Conservation (phyloP, 2,329 filamentous ascomycete species). For the Metarhizium humberi region DNA sequence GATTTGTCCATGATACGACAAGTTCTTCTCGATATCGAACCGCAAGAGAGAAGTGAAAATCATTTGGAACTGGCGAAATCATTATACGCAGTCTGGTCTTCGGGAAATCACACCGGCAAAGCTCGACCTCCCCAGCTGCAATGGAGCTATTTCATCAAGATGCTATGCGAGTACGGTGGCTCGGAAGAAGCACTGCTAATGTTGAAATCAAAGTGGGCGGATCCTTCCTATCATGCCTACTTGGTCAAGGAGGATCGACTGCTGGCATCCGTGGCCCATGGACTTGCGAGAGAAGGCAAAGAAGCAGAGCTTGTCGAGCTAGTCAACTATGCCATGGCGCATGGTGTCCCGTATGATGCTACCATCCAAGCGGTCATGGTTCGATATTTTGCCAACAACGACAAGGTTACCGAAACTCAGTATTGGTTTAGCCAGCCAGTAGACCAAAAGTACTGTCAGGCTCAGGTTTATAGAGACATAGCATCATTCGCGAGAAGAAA, state of each 20-base stretch:
- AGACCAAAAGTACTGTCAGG: slow-evolving; percentile 12
- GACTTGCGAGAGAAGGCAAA: slow-evolving; percentile 51
- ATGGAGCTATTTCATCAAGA: slow-evolving; percentile 23
- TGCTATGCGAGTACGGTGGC: slow-evolving; percentile 45
- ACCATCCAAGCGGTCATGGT: slow-evolving; percentile 47
- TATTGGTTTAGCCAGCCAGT: slow-evolving; percentile 56
- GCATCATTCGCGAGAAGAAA: slow-evolving; percentile 48
- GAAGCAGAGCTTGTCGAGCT: slow-evolving; percentile 49
- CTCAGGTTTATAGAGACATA: slow-evolving; percentile 19
- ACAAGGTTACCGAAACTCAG: slow-evolving; percentile 52
- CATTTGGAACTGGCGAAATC: slow-evolving; percentile 38
- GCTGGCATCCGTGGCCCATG: slow-evolving; percentile 30
- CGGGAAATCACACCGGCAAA: slow-evolving; percentile 13
- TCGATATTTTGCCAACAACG: slow-evolving; percentile 49
- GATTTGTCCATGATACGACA: slow-evolving; percentile 37
- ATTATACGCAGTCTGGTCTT: slow-evolving; percentile 26
- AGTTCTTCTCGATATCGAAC: slow-evolving; percentile 29
- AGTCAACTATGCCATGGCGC: slow-evolving; percentile 39
- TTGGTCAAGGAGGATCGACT: slow-evolving; percentile 13
- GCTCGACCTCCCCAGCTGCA: slow-evolving; percentile 11
- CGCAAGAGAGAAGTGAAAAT: slow-evolving; percentile 31
- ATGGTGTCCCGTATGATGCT: slow-evolving; percentile 34
- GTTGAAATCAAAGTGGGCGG: slow-evolving; percentile 24
- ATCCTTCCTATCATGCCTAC: slow-evolving; percentile 11
- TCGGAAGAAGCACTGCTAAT: slow-evolving; percentile 42